These are phyloP conservation scores for Aspergillus ellipticus DNA, from an alignment of 495 filamentous ascomycete genomes.

Conservation along the genomic window DNA sequence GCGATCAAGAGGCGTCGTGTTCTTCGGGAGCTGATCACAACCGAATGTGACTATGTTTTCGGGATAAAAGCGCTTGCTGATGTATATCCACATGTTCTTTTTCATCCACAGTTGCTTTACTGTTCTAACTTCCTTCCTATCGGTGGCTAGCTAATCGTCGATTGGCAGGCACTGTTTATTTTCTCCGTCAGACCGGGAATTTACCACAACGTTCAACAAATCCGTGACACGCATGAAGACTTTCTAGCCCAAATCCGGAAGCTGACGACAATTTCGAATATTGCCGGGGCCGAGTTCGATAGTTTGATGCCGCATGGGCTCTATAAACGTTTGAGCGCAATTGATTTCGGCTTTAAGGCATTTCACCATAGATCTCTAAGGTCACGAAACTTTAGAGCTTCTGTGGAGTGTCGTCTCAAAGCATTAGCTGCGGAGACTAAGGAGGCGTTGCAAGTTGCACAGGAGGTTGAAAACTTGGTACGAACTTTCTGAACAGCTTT, in stretches of 20 bases:
- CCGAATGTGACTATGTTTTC: conserved; percentile 84
- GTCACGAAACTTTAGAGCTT: conserved; percentile 24
- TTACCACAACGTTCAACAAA: conserved; percentile 40
- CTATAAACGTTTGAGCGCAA: conserved; percentile 18
- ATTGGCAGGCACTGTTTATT: conserved; percentile 32
- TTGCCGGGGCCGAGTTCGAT: conserved; percentile 16
- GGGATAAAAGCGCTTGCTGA: conserved; percentile 83
- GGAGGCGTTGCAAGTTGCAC: conserved; percentile 70
- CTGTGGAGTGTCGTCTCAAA: conserved; percentile 25
- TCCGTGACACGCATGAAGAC: conserved; percentile 42
- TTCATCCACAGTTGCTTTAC: not conserved
- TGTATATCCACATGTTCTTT: conserved; percentile 43
- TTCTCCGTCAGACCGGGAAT: conserved; percentile 36
- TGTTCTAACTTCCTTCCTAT: not conserved
- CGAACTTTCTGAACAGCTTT: conserved; percentile 11
- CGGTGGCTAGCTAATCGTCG: not conserved
- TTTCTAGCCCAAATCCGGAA: conserved; percentile 35
- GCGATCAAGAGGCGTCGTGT: conserved; percentile 71
- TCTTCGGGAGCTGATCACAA: conserved; percentile 76
- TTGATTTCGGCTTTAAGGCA: conserved; percentile 28
- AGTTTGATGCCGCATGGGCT: conserved; percentile 18
- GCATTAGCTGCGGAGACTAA: conserved; percentile 62
- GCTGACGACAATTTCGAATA: conserved; percentile 28
- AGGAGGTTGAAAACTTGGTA: conserved; percentile 73
- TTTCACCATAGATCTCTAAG: conserved; percentile 31